Conservation (phyloP, 2,329 filamentous ascomycete species). For the Fusarium virguliforme region DNA sequence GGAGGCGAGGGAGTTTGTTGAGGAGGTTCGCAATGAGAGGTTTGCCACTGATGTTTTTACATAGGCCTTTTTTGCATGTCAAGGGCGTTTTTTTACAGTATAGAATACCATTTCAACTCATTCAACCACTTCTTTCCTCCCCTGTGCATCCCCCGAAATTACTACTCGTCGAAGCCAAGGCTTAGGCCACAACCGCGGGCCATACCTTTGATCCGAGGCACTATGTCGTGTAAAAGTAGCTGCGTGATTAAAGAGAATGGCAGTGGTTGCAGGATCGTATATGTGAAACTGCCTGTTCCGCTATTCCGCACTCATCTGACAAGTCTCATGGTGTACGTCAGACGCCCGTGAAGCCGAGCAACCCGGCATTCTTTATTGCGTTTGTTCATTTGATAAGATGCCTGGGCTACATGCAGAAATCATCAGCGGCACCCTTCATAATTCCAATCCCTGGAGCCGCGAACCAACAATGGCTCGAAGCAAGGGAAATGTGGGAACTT, state of each 20-base stretch:
- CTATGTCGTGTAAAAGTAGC: background rate
- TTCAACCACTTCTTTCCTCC: no score
- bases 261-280: background rate
- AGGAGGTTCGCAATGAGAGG: constrained; percentile 14
- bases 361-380: background rate
- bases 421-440: constrained; percentile 11
- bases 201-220: background rate
- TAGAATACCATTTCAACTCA: background rate
- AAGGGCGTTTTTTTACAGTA: background rate
- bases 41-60: constrained; percentile 27
- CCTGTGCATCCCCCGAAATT: no score
- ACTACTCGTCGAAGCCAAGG: no score
- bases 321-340: background rate
- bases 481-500: background rate
- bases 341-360: background rate
- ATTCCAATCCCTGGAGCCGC: background rate
- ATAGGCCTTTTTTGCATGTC: background rate
- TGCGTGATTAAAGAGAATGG: no score
- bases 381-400: background rate
- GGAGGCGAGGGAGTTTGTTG: constrained; percentile 2
- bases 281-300: background rate
- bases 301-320: background rate
- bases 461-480: background rate
- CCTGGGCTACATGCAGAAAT: background rate
- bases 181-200: no score